These are phyloP conservation scores for Pluteus cervinus DNA, from an alignment of 768 basidiomycete species.

Conservation along the genomic window DNA sequence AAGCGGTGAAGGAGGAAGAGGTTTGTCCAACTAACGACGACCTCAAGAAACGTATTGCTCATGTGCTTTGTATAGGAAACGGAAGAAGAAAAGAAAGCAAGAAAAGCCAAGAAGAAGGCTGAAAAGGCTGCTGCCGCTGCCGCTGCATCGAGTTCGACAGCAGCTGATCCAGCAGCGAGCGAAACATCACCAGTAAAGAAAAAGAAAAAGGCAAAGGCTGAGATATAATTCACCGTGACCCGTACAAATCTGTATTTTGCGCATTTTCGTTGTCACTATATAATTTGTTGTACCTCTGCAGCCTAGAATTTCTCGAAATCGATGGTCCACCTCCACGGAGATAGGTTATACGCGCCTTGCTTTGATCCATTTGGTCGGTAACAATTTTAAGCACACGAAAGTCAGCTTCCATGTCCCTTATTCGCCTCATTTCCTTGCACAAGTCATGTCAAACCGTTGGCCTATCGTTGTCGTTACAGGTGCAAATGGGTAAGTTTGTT, in stretches of 20 bases:
- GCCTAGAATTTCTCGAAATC: no score
- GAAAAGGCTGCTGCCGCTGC: constrained; percentile 52
- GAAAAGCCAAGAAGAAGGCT: constrained; percentile 72
- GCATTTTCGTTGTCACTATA: constrained; percentile 11
- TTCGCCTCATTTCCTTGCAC: no score
- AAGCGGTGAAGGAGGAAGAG: constrained; percentile 25
- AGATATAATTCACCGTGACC: no score
- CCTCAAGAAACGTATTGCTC: constrained; percentile 6
- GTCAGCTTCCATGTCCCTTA: no score
- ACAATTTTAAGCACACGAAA: no score
- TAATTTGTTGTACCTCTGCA: no score
- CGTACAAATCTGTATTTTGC: constrained; percentile 7
- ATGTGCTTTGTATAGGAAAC: constrained; percentile 46
- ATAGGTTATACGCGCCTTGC: no score
- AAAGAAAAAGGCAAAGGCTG: constrained; percentile 48
- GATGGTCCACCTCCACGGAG: no score
- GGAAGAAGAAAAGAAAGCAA: constrained; percentile 78
- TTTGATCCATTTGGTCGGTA: no score
- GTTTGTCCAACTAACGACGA: constrained; percentile 12
- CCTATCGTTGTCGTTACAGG: constrained; percentile 65
- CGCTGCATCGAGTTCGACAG: constrained; percentile 31
- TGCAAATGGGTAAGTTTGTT: constrained; percentile 50
- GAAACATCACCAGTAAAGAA: constrained; percentile 37
- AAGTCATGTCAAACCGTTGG: constrained; percentile 26
- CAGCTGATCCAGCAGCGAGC: constrained; percentile 1